Conservation (phyloP, 352 stramenopile genomes). For the Globisporangium splendens region DNA sequence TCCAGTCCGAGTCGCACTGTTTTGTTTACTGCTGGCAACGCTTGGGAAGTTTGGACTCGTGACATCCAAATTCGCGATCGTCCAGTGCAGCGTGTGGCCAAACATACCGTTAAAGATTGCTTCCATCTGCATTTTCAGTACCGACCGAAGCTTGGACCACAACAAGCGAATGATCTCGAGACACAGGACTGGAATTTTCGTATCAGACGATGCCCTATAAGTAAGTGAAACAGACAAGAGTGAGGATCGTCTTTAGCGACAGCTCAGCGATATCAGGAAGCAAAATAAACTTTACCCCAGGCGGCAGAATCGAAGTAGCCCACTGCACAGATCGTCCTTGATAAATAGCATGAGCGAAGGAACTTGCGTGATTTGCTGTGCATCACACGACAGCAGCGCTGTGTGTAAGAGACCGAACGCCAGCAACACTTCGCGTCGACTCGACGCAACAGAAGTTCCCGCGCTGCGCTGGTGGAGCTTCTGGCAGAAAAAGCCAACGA, state of each 20-base stretch:
- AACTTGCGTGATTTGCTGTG: constrained; percentile 37
- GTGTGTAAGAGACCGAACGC: constrained; percentile 66
- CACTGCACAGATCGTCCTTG: constrained; percentile 80
- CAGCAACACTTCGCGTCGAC: constrained; percentile 59
- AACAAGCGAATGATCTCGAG: constrained; percentile 64
- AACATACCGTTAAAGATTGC: constrained; percentile 72
- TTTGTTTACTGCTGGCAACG: constrained; percentile 22
- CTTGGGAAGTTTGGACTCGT: constrained; percentile 55
- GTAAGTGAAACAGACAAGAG: no score
- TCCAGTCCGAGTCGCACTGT: constrained; percentile 2
- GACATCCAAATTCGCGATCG: constrained; percentile 56
- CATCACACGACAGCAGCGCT: constrained; percentile 52
- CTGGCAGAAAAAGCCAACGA: constrained; percentile 76
- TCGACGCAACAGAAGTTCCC: constrained; percentile 17
- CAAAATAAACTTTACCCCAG: constrained; percentile 40
- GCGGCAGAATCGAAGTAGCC: constrained; percentile 65
- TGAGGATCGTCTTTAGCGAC: neutral
- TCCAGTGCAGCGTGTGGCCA: constrained; percentile 66
- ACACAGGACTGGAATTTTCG: constrained; percentile 54
- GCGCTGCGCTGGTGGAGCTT: constrained; percentile 60
- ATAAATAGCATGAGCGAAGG: constrained; percentile 79
- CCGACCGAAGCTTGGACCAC: constrained; percentile 67
- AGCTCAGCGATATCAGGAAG: neutral
- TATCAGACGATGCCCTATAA: constrained; percentile 43
- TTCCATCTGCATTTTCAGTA: constrained; percentile 82